Percentiles rank a stretch among this genome's conserved stretches.
Evolutionary conservation across 805 yeast species (phyloP).

Genomic region (Sugiyamaella qingdaonensis): DNA sequence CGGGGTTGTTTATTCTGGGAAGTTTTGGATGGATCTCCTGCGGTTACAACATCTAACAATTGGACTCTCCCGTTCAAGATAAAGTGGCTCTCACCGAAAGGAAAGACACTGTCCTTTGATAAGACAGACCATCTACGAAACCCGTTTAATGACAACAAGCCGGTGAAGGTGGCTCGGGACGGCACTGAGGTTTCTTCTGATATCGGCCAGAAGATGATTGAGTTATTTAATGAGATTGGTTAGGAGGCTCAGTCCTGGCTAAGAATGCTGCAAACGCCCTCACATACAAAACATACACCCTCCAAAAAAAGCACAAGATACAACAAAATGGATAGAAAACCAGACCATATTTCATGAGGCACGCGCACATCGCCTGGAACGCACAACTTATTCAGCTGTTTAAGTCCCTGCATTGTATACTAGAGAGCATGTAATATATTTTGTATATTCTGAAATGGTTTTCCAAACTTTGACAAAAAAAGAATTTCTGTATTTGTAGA

Average conservation of each 20-base stretch:
- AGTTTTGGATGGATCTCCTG: constrained; percentile 16
- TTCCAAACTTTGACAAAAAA: not conserved
- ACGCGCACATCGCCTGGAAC: too few species aligned
- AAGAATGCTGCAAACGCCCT: too few species aligned
- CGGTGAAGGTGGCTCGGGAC: constrained; percentile 41
- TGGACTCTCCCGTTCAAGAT: constrained; percentile 38
- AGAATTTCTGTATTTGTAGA: not conserved
- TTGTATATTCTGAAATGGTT: too few species aligned
- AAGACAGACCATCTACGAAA: constrained; percentile 33
- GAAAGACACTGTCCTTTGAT: constrained; percentile 29
- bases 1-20: constrained; percentile 41
- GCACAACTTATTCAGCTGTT: too few species aligned
- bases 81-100: constrained; percentile 33
- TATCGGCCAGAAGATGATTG: constrained; percentile 30
- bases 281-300: too few species aligned
- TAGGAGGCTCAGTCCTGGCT: too few species aligned
- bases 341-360: too few species aligned
- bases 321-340: too few species aligned
- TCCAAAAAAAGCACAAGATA: too few species aligned
- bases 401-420: too few species aligned
- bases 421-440: not conserved
- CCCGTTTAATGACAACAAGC: constrained; percentile 35
- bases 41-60: constrained; percentile 8
- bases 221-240: constrained; percentile 24
- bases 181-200: constrained; percentile 36